Conservation (phyloP, 345 rosid genomes). For the Eucalyptus curtisii region DNA sequence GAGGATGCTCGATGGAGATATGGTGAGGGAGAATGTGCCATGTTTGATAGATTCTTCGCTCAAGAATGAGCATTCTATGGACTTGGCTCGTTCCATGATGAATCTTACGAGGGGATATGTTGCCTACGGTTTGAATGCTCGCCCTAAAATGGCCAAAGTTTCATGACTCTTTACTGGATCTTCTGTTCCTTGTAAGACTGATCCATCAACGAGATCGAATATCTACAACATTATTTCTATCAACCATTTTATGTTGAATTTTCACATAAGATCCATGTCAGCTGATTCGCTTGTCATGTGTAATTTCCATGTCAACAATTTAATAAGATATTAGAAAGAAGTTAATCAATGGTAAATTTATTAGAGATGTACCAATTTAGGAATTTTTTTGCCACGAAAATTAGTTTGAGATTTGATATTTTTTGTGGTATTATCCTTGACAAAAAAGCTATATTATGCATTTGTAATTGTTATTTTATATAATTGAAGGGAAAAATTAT, state of each 20-base stretch:
- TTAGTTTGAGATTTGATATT: no score
- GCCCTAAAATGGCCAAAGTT: not conserved
- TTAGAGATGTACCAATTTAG: accelerated
- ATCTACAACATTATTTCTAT: not conserved
- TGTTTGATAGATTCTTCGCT: not conserved
- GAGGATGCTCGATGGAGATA: not conserved
- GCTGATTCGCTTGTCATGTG: accelerated
- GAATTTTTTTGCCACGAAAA: accelerated
- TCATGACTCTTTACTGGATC: not conserved
- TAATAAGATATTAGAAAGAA: not conserved
- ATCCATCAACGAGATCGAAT: not conserved
- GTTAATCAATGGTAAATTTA: no score
- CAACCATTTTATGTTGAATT: not conserved
- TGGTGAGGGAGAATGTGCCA: not conserved
- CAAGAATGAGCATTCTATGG: not conserved
- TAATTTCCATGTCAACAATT: not conserved
- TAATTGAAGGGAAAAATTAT: not conserved
- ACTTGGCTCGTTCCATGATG: not conserved
- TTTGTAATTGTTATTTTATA: not conserved
- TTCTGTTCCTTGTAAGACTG: accelerated
- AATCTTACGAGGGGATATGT: not conserved
- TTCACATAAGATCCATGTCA: accelerated
- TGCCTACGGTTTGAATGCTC: not conserved
- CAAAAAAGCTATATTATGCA: not conserved
- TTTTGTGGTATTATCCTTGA: not conserved